Evolutionary conservation across 306 rosid genomes (phyloP).

Genomic region (Fagus crenata): DNA sequence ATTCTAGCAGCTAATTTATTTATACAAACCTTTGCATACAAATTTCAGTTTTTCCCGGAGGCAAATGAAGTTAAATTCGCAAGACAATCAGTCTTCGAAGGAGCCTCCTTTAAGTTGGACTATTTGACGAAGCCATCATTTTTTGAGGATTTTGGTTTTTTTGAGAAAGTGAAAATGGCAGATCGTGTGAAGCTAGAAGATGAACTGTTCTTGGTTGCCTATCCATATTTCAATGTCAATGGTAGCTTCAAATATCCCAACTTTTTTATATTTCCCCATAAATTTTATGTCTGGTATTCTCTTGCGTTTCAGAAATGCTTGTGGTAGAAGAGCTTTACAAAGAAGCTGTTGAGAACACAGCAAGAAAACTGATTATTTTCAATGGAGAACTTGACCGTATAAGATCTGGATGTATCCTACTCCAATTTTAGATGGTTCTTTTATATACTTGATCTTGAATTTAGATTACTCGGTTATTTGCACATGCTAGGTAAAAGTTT

Average conservation of each 20-base stretch:
- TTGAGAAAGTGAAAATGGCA: slow-evolving; percentile 82
- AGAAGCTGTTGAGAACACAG: slow-evolving; percentile 79
- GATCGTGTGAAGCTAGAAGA: slow-evolving; percentile 85
- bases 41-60: slow-evolving; percentile 88
- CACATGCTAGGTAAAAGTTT: not conserved
- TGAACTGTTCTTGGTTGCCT: slow-evolving; percentile 85
- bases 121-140: slow-evolving; percentile 94
- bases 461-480: not conserved
- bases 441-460: slow-evolving; percentile 14
- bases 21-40: slow-evolving; percentile 27
- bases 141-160: slow-evolving; percentile 88
- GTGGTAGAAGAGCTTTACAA: slow-evolving; percentile 94
- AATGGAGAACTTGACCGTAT: slow-evolving; percentile 95
- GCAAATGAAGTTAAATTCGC: slow-evolving; percentile 92
- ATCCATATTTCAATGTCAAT: slow-evolving; percentile 91
- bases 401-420: slow-evolving; percentile 98
- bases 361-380: slow-evolving; percentile 76
- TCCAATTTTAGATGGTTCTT: slow-evolving; percentile 13
- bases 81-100: slow-evolving; percentile 71
- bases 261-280: slow-evolving; percentile 15
- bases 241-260: slow-evolving; percentile 54
- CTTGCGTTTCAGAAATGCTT: slow-evolving; percentile 74
- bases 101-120: slow-evolving; percentile 84
- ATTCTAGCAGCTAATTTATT: slow-evolving; percentile 33
- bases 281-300: slow-evolving; percentile 27